Base-by-base conservation (phyloP, 2,329 filamentous ascomycete species). In the Macroventuria anomochaeta region DNA sequence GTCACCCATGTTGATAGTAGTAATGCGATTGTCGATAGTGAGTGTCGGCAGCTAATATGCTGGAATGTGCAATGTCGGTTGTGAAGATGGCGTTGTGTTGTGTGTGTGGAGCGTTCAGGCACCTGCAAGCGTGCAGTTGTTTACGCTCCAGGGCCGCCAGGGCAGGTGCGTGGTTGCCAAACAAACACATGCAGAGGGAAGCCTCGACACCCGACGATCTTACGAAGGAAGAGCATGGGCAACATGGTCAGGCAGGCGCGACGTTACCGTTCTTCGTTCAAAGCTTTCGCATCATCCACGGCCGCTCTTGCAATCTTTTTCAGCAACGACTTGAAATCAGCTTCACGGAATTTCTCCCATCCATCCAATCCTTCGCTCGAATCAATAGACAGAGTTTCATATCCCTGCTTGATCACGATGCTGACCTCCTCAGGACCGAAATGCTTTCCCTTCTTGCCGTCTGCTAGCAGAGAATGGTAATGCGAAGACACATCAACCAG, bases 321-420 rank as follows among this genome's bases (percentile, higher is more conserved):
- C 73, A 99, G 76, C 64, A 95, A 79, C 5, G 83, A 84, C 76
- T 91, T 89, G 79, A 92, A 88, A 61, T 96, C 91, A 2, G 89
- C 89, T 78, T 97, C 95, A 12, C 93, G 82, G 73, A 90, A 97
- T 70, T 82, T 85, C 61, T 91, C 90, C 90, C 91, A 96, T 31
- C 87, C 85, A 72, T 93, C 93, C 62, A 96, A 74, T 0, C 90
- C 93, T 70, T 96, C 93, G 67, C 88, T 91, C 0, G 91, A 87
- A 75, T 96, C 90, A 48, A 99, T 96, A 59, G 89, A 93, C 66
- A 99, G 76, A 29, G 93, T 96, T 75, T 97, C 93, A 69, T 97
- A 97, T 0, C 95, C 95, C 73, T 96, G 89, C 77, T 96, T 96
- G 75, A 99, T 97, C 23, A 97, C 90, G 61, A 90, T 88, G 34